A percentile compares a stretch with the other conserved stretches of the same genome.
Evolutionary conservation across 2,329 filamentous ascomycete genomes (phyloP).

Genomic region (Diplodia corticola): DNA sequence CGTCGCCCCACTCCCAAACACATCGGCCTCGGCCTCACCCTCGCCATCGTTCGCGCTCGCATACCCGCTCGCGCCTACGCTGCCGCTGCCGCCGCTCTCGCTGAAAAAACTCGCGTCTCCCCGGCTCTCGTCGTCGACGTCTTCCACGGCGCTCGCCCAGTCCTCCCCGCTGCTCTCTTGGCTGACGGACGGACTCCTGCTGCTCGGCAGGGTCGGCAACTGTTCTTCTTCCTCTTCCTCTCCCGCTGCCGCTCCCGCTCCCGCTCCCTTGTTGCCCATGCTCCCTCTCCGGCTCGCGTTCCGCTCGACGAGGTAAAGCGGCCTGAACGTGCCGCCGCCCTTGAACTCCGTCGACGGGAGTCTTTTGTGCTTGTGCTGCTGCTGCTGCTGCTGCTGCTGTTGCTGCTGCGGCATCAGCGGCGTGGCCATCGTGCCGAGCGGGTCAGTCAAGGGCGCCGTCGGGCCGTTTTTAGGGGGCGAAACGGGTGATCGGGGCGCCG

Average conservation of each 20-base stretch:
- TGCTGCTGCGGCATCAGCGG: background rate
- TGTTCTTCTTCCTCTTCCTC: conserved; percentile 30
- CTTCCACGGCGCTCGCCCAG: background rate
- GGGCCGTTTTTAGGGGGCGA: background rate
- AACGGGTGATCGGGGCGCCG: conserved; percentile 34
- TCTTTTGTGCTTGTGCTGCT: conserved; percentile 46
- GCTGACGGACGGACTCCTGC: conserved; percentile 38
- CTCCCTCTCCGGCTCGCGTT: conserved; percentile 43
- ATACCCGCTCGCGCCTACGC: background rate
- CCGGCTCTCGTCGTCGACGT: background rate
- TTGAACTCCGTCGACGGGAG: conserved; percentile 55
- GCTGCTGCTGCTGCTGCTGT: background rate
- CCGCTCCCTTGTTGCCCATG: conserved; percentile 27
- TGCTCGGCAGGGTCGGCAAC: conserved; percentile 55
- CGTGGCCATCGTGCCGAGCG: background rate
- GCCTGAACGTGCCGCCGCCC: conserved; percentile 66
- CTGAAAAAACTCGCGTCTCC: background rate
- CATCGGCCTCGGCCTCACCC: conserved; percentile 38
- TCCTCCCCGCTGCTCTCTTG: background rate
- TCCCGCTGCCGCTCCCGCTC: conserved; percentile 15
- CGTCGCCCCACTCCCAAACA: background rate
- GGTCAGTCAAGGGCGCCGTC: background rate
- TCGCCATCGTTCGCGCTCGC: conserved; percentile 25
- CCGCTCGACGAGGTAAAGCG: conserved; percentile 77
- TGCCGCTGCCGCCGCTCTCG: background rate